Conservation (phyloP, 306 rosid genomes). For the Sechiopsis laciniata region DNA sequence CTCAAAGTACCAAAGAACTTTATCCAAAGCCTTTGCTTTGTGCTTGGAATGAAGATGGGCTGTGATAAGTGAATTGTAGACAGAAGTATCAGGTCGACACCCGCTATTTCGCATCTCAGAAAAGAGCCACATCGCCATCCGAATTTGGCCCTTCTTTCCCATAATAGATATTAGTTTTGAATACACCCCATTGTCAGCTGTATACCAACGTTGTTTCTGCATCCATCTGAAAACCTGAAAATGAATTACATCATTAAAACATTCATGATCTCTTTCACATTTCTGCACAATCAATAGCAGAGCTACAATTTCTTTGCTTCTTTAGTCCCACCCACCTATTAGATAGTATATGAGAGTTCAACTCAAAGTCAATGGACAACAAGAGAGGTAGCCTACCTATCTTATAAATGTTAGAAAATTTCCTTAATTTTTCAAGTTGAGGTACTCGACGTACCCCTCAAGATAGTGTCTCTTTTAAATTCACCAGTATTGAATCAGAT, state of each 20-base stretch:
- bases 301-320: background rate
- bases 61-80: slow-evolving; percentile 75
- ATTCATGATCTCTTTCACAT: background rate
- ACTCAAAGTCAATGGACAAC: no score
- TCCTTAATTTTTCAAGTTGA: no score
- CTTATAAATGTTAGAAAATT: no score
- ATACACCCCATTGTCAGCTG: slow-evolving; percentile 71
- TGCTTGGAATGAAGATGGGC: slow-evolving; percentile 79
- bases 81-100: slow-evolving; percentile 85
- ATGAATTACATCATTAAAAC: slow-evolving; percentile 29
- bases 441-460: no score
- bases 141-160: slow-evolving; percentile 19
- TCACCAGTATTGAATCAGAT: no score
- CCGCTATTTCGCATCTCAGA: slow-evolving; percentile 90
- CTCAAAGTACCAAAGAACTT: slow-evolving; percentile 69
- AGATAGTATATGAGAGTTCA: no score
- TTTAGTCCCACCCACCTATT: background rate
- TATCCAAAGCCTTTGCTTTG: slow-evolving; percentile 71
- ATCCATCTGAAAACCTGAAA: slow-evolving; percentile 96
- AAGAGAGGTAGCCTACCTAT: no score
- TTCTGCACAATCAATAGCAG: background rate
- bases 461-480: no score
- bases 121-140: slow-evolving; percentile 42
- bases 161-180: no score
- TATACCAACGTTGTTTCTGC: slow-evolving; percentile 92